Conservation (phyloP, 768 basidiomycete species). For the Omphalotus guepiniiformis region DNA sequence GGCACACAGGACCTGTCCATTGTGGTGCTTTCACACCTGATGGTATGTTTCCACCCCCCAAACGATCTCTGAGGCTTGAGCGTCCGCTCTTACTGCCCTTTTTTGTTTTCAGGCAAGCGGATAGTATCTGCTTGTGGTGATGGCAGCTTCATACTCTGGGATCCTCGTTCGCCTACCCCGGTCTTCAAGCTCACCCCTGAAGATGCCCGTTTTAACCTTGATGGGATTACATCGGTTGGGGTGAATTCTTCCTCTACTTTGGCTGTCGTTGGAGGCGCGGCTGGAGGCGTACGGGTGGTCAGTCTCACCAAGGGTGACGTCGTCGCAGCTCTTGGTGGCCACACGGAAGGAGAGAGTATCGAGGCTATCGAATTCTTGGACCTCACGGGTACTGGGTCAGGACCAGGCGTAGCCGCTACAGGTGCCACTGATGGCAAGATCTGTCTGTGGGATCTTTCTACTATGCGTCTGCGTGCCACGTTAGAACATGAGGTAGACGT, state of each 20-base stretch:
- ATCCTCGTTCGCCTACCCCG: conserved; percentile 74
- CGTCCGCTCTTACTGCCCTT: conserved; percentile 3
- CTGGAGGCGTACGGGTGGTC: conserved; percentile 83
- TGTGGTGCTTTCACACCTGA: conserved; percentile 92
- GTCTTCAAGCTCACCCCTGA: conserved; percentile 73
- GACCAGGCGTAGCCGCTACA: conserved; percentile 68
- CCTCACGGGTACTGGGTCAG: conserved; percentile 51
- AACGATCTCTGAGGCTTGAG: neutral
- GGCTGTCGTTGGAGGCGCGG: conserved; percentile 85
- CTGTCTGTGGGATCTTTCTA: conserved; percentile 91
- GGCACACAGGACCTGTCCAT: conserved; percentile 79
- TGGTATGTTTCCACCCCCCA: conserved; percentile 38
- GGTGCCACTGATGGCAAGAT: conserved; percentile 93
- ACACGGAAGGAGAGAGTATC: conserved; percentile 82
- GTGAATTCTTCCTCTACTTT: conserved; percentile 84
- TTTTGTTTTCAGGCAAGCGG: conserved; percentile 59
- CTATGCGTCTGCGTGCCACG: conserved; percentile 78
- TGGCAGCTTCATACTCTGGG: conserved; percentile 85
- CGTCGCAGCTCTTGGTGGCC: conserved; percentile 73
- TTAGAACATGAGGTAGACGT: conserved; percentile 72
- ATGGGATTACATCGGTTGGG: conserved; percentile 83
- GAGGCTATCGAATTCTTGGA: conserved; percentile 86
- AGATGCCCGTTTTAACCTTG: conserved; percentile 73
- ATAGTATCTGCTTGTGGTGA: conserved; percentile 85
- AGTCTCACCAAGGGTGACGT: conserved; percentile 86